Percentiles rank a stretch among this genome's conserved stretches.
These are phyloP conservation scores for Lyophyllum atratum DNA, from an alignment of 768 basidiomycete genomes.

Conservation along the genomic window DNA sequence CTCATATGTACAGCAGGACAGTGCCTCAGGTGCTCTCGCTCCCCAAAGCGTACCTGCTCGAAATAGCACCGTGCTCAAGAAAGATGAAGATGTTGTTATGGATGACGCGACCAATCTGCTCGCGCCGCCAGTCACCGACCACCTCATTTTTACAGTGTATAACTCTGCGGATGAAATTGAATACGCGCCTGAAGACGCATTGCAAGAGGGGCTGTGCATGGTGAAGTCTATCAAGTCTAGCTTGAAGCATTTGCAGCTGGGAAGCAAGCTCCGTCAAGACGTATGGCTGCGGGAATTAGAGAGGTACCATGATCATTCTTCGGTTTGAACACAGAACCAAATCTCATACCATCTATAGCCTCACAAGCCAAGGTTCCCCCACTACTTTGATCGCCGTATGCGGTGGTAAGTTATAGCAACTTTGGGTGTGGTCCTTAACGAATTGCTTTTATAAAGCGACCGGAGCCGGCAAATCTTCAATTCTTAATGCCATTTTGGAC, in stretches of 20 bases:
- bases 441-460: conserved; percentile 40
- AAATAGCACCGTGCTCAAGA: neutral
- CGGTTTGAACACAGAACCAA: neutral
- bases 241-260: conserved; percentile 47
- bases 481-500: conserved; percentile 62
- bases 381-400: conserved; percentile 67
- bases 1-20: conserved; percentile 15
- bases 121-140: conserved; percentile 7
- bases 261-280: conserved; percentile 56
- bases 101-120: conserved; percentile 11
- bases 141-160: conserved; percentile 36
- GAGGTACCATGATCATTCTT: conserved; percentile 34
- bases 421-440: neutral
- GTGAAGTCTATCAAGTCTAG: conserved; percentile 46
- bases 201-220: conserved; percentile 55
- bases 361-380: conserved; percentile 50
- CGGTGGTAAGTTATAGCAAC: conserved; percentile 42
- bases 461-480: conserved; percentile 63
- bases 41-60: neutral
- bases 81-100: conserved; percentile 13
- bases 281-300: conserved; percentile 59
- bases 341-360: conserved; percentile 30
- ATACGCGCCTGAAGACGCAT: conserved; percentile 49
- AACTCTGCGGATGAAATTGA: conserved; percentile 41
- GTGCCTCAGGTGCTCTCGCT: neutral